A percentile compares a stretch with the other conserved stretches of the same genome.
phyloP scores from a whole-genome alignment of 495 filamentous ascomycete genomes.

The Penicilliopsis zonata region DNA sequence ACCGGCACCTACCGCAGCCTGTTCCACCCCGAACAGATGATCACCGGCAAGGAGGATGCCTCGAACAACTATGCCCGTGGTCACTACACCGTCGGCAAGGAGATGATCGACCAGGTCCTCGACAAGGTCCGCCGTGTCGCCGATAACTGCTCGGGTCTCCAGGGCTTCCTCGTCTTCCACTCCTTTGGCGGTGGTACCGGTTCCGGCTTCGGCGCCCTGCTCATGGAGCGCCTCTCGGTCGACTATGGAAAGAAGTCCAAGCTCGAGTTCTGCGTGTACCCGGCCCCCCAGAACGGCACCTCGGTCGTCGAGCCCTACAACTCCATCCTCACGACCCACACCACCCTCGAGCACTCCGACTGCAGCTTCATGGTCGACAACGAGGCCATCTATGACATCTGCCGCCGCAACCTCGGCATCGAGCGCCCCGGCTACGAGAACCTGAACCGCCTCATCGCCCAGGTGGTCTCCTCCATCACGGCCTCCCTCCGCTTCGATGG shows the following conservation, averaged over 20 bases:
- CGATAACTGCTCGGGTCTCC: conserved; percentile 93
- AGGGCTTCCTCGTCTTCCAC: conserved; percentile 99
- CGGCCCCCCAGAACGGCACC: conserved; percentile 89
- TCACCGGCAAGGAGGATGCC: conserved; percentile 98
- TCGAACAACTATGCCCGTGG: conserved; percentile 99
- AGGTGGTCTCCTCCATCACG: conserved; percentile 98
- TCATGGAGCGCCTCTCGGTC: conserved; percentile 95
- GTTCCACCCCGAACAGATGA: conserved; percentile 98
- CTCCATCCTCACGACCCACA: conserved; percentile 97
- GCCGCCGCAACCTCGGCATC: conserved; percentile 90
- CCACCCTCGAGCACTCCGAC: conserved; percentile 97
- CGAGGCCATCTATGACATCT: conserved; percentile 99
- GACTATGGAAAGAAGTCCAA: conserved; percentile 99
- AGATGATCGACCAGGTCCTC: conserved; percentile 92
- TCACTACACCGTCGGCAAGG: conserved; percentile 98
- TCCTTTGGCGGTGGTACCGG: conserved; percentile 98
- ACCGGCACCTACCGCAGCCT: conserved; percentile 90
- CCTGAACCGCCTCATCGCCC: conserved; percentile 95
- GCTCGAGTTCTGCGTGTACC: conserved; percentile 98
- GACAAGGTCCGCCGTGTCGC: conserved; percentile 93
- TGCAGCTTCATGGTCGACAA: conserved; percentile 99
- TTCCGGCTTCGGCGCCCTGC: conserved; percentile 92
- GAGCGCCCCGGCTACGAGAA: conserved; percentile 96
- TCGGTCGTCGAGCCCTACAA: conserved; percentile 99
- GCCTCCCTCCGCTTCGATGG: conserved; percentile 97